Conservation (phyloP, 2,329 filamentous ascomycete species). For the Hymenoscyphus linearis region DNA sequence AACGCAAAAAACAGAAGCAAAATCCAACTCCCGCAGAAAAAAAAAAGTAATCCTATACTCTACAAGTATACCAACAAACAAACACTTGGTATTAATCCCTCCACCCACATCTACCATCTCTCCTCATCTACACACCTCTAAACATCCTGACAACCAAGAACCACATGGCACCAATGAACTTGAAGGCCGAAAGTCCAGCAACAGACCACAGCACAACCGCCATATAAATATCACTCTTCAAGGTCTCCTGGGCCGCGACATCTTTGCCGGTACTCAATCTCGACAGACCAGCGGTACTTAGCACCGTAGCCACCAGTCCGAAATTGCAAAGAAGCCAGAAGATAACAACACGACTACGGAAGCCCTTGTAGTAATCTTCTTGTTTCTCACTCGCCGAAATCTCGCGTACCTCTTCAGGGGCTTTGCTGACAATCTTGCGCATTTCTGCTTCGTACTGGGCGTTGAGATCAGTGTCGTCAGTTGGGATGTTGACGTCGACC, state of each 20-base stretch:
- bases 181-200: slow-evolving; percentile 31
- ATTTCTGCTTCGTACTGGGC: slow-evolving; percentile 89
- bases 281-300: slow-evolving; percentile 80
- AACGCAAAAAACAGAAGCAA: neutral
- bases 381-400: slow-evolving; percentile 67
- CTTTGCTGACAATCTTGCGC: slow-evolving; percentile 66
- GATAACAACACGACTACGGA: slow-evolving; percentile 84
- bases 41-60: neutral
- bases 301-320: slow-evolving; percentile 75
- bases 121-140: slow-evolving; percentile 51
- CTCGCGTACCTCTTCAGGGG: slow-evolving; percentile 62
- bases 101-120: neutral
- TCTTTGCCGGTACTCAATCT: slow-evolving; percentile 64
- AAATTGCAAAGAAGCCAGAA: slow-evolving; percentile 98
- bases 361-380: slow-evolving; percentile 97
- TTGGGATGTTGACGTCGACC: slow-evolving; percentile 79
- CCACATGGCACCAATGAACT: slow-evolving; percentile 34
- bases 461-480: slow-evolving; percentile 91
- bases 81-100: too few species aligned
- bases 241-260: slow-evolving; percentile 70
- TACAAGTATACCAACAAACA: too few species aligned
- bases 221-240: slow-evolving; percentile 31
- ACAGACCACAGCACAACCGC: slow-evolving; percentile 34
- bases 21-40: neutral
- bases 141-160: slow-evolving; percentile 84